Conservation (phyloP, 768 basidiomycete genomes). For the Boletales sp. region DNA sequence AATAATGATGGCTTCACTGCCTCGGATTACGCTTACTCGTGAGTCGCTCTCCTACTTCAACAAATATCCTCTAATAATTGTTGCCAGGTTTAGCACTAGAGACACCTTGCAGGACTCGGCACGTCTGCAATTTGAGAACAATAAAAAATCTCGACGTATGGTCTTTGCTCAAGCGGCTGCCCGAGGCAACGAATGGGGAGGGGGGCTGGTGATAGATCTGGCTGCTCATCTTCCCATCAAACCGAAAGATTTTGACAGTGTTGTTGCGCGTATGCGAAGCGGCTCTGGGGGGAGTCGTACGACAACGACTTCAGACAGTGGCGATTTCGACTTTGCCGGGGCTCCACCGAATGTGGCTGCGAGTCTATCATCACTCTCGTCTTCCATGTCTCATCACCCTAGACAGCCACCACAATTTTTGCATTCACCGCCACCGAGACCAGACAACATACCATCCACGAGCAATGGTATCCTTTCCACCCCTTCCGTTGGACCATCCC, state of each 20-base stretch:
- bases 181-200: conserved; percentile 60
- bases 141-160: conserved; percentile 69
- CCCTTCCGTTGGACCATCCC: conserved; percentile 35
- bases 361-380: conserved; percentile 57
- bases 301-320: conserved; percentile 71
- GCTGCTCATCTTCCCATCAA: conserved; percentile 47
- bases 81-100: conserved; percentile 60
- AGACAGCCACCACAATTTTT: conserved; percentile 34
- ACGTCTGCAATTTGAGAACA: conserved; percentile 71
- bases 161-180: conserved; percentile 73
- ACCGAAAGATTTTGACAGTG: conserved; percentile 37
- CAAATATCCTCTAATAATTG: conserved; percentile 2
- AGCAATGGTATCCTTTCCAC: conserved; percentile 37
- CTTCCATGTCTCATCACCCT: conserved; percentile 57
- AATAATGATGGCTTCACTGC: conserved; percentile 93
- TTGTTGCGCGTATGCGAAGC: conserved; percentile 62
- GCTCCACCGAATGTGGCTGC: conserved; percentile 37
- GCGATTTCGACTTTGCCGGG: conserved; percentile 50
- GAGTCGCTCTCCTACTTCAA: conserved; percentile 6
- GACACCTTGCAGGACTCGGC: conserved; percentile 82
- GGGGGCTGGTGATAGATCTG: conserved; percentile 37
- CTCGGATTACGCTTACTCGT: conserved; percentile 81
- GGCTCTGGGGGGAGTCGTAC: conserved; percentile 80
- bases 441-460: conserved; percentile 27
- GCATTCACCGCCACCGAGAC: conserved; percentile 41